These are phyloP conservation scores for Backusella parvicylindrica DNA, from an alignment of 192 early-diverging fungal genomes.

Conservation along the genomic window DNA sequence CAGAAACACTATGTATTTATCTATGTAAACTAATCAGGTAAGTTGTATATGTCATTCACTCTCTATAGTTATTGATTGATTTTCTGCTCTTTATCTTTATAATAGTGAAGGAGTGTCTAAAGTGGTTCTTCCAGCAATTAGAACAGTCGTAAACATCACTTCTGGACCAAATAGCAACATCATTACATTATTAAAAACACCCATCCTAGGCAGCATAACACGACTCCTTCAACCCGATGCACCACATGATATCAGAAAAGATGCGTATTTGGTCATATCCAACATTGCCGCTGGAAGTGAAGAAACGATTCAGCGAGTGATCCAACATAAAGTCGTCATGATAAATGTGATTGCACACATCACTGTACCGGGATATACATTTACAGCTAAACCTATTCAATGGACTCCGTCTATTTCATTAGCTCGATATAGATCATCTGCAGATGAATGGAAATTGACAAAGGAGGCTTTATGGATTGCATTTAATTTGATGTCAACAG, in stretches of 20 bases:
- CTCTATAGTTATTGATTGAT: neutral
- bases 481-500: constrained; percentile 27
- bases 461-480: constrained; percentile 28
- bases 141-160: constrained; percentile 34
- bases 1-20: constrained; percentile 13
- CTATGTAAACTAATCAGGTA: constrained; percentile 22
- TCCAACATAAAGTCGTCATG: constrained; percentile 14
- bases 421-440: neutral
- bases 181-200: neutral
- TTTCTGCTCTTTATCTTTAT: too few relatives aligned
- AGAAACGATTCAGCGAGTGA: constrained; percentile 13
- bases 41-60: neutral
- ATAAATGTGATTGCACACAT: constrained; percentile 19
- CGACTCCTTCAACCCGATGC: neutral
- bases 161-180: constrained; percentile 31
- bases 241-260: constrained; percentile 12
- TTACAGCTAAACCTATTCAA: neutral
- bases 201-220: neutral
- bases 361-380: constrained; percentile 13
- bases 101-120: neutral
- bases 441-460: constrained; percentile 36
- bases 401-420: constrained; percentile 1
- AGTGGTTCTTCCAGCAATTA: constrained; percentile 11
- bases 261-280: constrained; percentile 28
- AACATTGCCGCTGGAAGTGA: constrained; percentile 27